Evolutionary conservation across 768 basidiomycete genomes (phyloP).

Genomic region (Mycena capillaripes): DNA sequence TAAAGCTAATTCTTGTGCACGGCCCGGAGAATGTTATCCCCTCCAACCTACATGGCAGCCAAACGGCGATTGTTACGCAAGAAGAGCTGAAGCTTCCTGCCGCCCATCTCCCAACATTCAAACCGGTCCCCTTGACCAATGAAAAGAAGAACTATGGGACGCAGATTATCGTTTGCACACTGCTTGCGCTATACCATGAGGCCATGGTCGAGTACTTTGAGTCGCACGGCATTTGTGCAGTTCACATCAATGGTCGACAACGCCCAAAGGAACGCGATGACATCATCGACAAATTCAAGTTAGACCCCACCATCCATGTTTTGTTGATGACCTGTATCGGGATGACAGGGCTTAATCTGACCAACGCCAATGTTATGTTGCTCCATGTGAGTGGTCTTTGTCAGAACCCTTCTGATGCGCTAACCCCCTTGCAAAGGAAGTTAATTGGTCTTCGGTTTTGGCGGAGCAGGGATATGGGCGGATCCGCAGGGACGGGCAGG

Average conservation of each 20-base stretch:
- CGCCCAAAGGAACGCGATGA: neutral
- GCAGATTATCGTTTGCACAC: conserved; percentile 13
- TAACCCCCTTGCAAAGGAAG: neutral
- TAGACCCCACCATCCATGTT: neutral
- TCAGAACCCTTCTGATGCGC: neutral
- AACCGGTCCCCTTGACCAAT: neutral
- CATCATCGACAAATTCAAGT: conserved; percentile 15
- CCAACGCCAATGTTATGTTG: conserved; percentile 3
- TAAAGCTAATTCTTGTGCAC: neutral
- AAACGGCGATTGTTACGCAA: neutral
- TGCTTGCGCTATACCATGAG: neutral
- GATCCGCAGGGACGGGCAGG: conserved; percentile 8
- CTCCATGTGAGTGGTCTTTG: neutral
- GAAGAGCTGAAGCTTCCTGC: neutral
- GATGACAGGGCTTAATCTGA: conserved; percentile 14
- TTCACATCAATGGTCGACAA: neutral
- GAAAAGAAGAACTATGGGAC: neutral
- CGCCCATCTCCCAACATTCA: neutral
- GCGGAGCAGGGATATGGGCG: conserved; percentile 16
- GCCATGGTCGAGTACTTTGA: neutral
- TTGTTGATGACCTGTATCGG: conserved; percentile 17
- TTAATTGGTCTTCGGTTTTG: conserved; percentile 14
- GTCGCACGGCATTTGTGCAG: neutral
- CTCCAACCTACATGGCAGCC: neutral
- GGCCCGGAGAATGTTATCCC: conserved; percentile 11